These are phyloP conservation scores for Picea sitchensis DNA, from an alignment of 75 land plant genomes.

Conservation along the genomic window DNA sequence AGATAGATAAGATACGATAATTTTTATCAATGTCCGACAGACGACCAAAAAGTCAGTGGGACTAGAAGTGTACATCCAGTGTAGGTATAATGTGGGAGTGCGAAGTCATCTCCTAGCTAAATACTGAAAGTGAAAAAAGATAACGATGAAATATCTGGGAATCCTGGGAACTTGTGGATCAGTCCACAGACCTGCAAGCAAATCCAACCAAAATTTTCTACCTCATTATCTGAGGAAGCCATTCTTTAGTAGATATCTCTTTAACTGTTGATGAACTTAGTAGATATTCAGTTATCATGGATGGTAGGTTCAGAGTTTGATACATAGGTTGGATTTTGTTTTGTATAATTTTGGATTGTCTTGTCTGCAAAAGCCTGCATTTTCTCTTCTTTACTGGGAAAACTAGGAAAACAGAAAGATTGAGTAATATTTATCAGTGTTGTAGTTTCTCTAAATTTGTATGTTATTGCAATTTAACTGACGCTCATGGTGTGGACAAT, in stretches of 20 bases:
- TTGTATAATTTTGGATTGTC: not conserved
- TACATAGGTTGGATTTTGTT: not conserved
- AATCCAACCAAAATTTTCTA: too few species aligned
- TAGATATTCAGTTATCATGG: not conserved
- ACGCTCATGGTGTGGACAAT: not conserved
- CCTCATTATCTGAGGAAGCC: not conserved
- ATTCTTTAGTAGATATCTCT: not conserved
- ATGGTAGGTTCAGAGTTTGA: not conserved
- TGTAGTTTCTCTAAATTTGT: not conserved
- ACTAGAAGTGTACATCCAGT: too few species aligned
- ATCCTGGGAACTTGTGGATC: not conserved
- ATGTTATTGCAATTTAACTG: not conserved
- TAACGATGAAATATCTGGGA: too few species aligned
- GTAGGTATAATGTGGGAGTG: not conserved
- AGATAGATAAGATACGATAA: too few species aligned
- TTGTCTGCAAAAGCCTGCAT: not conserved
- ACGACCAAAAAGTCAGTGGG: too few species aligned
- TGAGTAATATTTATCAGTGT: not conserved
- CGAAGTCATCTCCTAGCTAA: not conserved
- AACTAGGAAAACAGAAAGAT: not conserved
- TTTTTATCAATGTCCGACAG: too few species aligned
- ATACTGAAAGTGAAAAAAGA: not conserved
- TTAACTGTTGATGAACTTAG: not conserved
- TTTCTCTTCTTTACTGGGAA: not conserved
- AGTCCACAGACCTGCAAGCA: not conserved